These are phyloP conservation scores for Cladobotryum protrusum DNA, from an alignment of 2,329 filamentous ascomycete genomes.

Conservation along the genomic window DNA sequence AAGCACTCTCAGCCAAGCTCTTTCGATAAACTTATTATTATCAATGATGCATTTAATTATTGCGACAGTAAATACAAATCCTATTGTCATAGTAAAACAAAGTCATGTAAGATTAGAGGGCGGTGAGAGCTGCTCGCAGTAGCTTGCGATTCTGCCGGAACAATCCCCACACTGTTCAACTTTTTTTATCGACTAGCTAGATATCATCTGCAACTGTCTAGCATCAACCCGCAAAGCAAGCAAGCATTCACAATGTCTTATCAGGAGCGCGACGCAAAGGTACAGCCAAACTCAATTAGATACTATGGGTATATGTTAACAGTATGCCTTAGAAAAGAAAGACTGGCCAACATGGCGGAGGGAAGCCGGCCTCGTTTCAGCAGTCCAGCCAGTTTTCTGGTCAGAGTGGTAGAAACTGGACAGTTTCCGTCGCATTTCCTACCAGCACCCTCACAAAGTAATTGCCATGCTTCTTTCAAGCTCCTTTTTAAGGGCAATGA, in stretches of 20 bases:
- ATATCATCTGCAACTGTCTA: background rate
- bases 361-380: conserved; percentile 42
- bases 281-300: conserved; percentile 4
- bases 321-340: conserved; percentile 43
- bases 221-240: background rate
- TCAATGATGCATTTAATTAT: no score
- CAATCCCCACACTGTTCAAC: conserved; percentile 9
- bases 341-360: conserved; percentile 34
- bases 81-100: no score
- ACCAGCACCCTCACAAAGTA: conserved; percentile 73
- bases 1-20: no score
- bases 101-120: no score
- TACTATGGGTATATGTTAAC: conserved; percentile 1
- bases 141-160: conserved; percentile 23
- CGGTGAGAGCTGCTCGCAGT: background rate
- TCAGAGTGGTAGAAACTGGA: conserved; percentile 57
- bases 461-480: conserved; percentile 12
- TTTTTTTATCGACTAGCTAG: conserved; percentile 9
- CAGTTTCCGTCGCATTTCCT: conserved; percentile 70
- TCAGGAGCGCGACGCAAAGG: conserved; percentile 28
- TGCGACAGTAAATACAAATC: no score
- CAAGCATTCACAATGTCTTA: conserved; percentile 23
- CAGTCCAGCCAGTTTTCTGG: conserved; percentile 65
- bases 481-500: background rate
- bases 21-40: no score